A percentile compares a stretch with the other conserved stretches of the same genome.
Evolutionary conservation across 2,329 filamentous ascomycete species (phyloP).

Genomic region (Fusarium sp.): DNA sequence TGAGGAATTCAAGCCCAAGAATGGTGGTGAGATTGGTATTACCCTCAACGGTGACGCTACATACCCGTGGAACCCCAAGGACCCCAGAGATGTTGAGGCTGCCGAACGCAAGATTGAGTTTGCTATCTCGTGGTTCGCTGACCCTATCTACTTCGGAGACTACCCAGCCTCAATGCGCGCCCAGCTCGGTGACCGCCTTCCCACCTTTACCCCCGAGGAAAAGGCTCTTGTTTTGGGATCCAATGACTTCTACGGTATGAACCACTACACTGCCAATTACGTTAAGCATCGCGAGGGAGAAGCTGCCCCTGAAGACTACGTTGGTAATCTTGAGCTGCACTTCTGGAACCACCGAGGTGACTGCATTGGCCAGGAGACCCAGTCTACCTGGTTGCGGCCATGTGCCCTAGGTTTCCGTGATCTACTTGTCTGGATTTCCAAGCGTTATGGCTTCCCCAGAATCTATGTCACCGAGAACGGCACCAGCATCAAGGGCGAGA

Average conservation of each 20-base stretch:
- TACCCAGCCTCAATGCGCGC: slow-evolving; percentile 87
- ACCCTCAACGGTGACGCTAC: slow-evolving; percentile 87
- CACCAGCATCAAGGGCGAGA: slow-evolving; percentile 85
- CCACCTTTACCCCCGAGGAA: slow-evolving; percentile 79
- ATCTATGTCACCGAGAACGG: slow-evolving; percentile 94
- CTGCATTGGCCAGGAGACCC: slow-evolving; percentile 83
- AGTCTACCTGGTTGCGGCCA: slow-evolving; percentile 84
- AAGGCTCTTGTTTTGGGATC: slow-evolving; percentile 80
- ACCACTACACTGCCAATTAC: slow-evolving; percentile 92
- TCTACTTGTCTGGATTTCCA: slow-evolving; percentile 80
- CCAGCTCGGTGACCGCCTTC: slow-evolving; percentile 83
- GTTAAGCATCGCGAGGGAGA: slow-evolving; percentile 76
- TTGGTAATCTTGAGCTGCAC: slow-evolving; percentile 80
- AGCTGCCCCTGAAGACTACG: slow-evolving; percentile 73
- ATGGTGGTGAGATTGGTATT: slow-evolving; percentile 85
- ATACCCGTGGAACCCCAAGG: slow-evolving; percentile 84
- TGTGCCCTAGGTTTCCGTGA: slow-evolving; percentile 81
- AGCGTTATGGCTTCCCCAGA: slow-evolving; percentile 78
- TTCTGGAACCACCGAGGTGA: slow-evolving; percentile 78
- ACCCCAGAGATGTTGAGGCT: slow-evolving; percentile 80
- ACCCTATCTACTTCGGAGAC: slow-evolving; percentile 85
- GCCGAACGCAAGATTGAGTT: slow-evolving; percentile 87
- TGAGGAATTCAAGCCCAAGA: slow-evolving; percentile 79
- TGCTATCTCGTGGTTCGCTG: slow-evolving; percentile 87
- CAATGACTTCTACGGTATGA: slow-evolving; percentile 96